Percentiles rank a stretch among this genome's conserved stretches.
phyloP scores from a whole-genome alignment of 495 filamentous ascomycete genomes.

The Hypoxylon subgilvum region DNA sequence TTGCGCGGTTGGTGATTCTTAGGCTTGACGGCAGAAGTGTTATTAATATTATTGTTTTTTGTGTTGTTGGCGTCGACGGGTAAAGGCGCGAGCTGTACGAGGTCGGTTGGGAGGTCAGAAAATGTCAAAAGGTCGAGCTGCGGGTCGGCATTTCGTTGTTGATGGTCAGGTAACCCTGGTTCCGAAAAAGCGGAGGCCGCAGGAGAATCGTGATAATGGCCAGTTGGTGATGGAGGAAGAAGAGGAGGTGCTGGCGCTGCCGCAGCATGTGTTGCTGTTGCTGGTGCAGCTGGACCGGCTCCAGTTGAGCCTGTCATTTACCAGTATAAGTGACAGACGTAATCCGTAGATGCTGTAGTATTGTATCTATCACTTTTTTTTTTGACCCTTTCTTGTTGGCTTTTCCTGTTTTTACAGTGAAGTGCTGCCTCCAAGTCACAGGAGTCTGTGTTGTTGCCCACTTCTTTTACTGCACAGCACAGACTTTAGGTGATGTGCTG shows the following conservation, averaged over 20 bases:
- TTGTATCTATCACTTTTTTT: conserved; percentile 27
- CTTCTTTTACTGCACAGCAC: conserved; percentile 34
- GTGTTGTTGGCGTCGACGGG: conserved; percentile 24
- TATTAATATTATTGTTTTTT: conserved; percentile 22
- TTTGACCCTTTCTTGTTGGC: background rate
- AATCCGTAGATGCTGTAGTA: no score
- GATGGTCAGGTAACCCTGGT: conserved; percentile 29
- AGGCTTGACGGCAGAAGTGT: conserved; percentile 19
- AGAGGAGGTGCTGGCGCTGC: conserved; percentile 3
- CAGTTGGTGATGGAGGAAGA: conserved; percentile 12
- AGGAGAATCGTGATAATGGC: conserved; percentile 16
- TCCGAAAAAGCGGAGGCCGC: conserved; percentile 38
- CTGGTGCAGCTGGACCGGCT: conserved; percentile 35
- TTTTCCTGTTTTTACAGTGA: background rate
- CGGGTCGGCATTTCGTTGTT: conserved; percentile 38
- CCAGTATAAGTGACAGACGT: conserved; percentile 18
- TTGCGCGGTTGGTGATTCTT: conserved; percentile 53
- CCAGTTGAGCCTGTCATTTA: conserved; percentile 39
- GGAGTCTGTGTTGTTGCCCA: conserved; percentile 36
- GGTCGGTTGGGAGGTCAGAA: conserved; percentile 48
- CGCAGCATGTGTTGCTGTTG: conserved; percentile 32
- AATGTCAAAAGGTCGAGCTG: conserved; percentile 46
- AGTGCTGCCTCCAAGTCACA: background rate
- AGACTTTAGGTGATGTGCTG: conserved; percentile 29
- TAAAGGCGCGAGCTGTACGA: conserved; percentile 46